These are phyloP conservation scores for Parafenestella ontariensis DNA, from an alignment of 2,329 filamentous ascomycete species.

Conservation along the genomic window DNA sequence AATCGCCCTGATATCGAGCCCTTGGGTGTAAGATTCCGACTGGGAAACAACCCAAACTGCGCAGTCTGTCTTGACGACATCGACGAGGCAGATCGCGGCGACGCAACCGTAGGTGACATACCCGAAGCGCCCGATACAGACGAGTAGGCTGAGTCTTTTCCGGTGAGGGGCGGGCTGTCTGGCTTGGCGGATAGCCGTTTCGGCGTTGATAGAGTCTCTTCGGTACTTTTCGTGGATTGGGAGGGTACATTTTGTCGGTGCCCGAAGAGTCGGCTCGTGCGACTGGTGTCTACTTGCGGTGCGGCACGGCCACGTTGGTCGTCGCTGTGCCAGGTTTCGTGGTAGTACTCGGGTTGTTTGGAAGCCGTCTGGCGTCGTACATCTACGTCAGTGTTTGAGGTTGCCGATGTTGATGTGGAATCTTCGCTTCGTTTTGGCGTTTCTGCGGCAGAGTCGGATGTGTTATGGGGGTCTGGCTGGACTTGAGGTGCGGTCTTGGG, in stretches of 20 bases:
- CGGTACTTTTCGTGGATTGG: slow-evolving; percentile 19
- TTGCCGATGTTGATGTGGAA: slow-evolving; percentile 14
- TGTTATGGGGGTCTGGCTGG: slow-evolving; percentile 23
- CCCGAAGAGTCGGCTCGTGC: slow-evolving; percentile 17
- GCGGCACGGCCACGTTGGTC: slow-evolving; percentile 20
- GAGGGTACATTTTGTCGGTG: slow-evolving; percentile 18
- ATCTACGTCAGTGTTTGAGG: slow-evolving; percentile 22
- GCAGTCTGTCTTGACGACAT: slow-evolving; percentile 39
- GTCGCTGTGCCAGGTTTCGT: slow-evolving; percentile 30
- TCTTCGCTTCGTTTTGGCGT: slow-evolving; percentile 28
- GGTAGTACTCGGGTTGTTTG: slow-evolving; percentile 29
- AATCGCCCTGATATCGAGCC: slow-evolving; percentile 38
- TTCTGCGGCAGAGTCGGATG: slow-evolving; percentile 27
- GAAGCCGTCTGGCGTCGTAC: slow-evolving; percentile 17
- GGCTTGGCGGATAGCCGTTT: slow-evolving; percentile 15
- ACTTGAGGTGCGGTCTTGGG: slow-evolving; percentile 20
- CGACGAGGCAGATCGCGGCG: slow-evolving; percentile 41
- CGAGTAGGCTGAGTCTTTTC: slow-evolving; percentile 50
- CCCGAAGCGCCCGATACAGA: slow-evolving; percentile 46
- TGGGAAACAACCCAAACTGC: slow-evolving; percentile 47
- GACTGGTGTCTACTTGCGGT: slow-evolving; percentile 20
- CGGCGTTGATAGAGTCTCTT: slow-evolving; percentile 14
- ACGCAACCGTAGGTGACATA: slow-evolving; percentile 33
- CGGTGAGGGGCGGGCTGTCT: slow-evolving; percentile 42
- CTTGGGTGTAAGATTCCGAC: slow-evolving; percentile 41